Percentiles rank a stretch among this genome's conserved stretches.
Conservation (phyloP, 768 basidiomycete species). For the Clitopilus passeckerianus region DNA sequence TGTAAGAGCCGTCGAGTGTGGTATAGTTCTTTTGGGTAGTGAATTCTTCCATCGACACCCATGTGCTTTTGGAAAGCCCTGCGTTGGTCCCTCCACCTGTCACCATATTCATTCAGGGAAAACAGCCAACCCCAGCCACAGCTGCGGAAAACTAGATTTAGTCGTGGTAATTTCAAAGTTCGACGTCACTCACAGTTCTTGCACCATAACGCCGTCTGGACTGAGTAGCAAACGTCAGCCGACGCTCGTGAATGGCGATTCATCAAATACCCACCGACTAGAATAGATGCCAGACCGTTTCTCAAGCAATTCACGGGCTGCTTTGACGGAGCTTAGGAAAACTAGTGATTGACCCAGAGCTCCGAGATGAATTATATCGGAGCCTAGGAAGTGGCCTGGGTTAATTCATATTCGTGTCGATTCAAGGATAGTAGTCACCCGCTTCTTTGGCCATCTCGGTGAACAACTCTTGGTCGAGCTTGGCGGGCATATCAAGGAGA, state of each 20-base stretch:
- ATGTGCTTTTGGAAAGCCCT: slow-evolving; percentile 16
- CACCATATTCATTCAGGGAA: slow-evolving; percentile 21
- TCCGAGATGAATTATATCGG: slow-evolving; percentile 35
- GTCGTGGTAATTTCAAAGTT: neutral
- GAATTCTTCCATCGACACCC: neutral
- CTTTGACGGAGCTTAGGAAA: slow-evolving; percentile 42
- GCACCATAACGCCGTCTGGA: neutral
- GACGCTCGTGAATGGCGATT: neutral
- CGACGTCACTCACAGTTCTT: neutral
- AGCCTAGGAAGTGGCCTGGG: slow-evolving; percentile 13
- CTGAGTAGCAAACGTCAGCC: neutral
- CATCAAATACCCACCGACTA: slow-evolving; percentile 26
- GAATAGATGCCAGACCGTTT: slow-evolving; percentile 50
- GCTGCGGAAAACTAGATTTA: slow-evolving; percentile 5
- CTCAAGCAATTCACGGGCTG: slow-evolving; percentile 43
- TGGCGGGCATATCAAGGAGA: slow-evolving; percentile 35
- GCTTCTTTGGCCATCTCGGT: slow-evolving; percentile 35
- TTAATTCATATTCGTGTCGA: neutral
- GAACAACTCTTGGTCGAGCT: slow-evolving; percentile 34
- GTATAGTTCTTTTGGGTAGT: slow-evolving; percentile 7
- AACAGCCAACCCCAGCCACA: slow-evolving; percentile 16
- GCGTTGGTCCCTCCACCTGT: slow-evolving; percentile 26
- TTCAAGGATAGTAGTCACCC: slow-evolving; percentile 25
- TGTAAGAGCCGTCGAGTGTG: slow-evolving; percentile 8
- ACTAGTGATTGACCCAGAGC: slow-evolving; percentile 42